phyloP scores from a whole-genome alignment of 1,284 basidiomycete genomes.

The Melampsora larici-populina region DNA sequence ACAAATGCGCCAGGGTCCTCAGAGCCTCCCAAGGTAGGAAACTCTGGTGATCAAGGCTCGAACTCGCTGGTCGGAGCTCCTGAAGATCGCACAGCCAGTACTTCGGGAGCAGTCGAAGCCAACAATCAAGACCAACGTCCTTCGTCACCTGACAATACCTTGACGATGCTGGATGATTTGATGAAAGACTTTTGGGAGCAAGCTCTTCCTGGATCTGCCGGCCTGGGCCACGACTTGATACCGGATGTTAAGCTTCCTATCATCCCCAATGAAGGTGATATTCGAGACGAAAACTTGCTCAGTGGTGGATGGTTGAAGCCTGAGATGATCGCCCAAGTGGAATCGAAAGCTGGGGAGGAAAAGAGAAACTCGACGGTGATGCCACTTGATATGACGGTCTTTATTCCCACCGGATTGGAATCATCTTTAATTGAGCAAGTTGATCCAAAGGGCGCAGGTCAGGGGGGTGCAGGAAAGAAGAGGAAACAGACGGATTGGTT shows the following conservation, averaged over 20 bases:
- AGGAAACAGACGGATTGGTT: neutral
- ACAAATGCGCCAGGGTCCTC: neutral
- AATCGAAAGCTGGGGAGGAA: neutral
- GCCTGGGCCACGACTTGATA: conserved; percentile 17
- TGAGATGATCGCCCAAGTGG: neutral
- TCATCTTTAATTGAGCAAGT: neutral
- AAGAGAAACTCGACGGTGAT: neutral
- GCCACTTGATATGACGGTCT: neutral
- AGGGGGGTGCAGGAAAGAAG: neutral
- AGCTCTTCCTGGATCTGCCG: conserved; percentile 4
- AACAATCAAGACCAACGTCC: neutral
- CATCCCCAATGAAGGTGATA: conserved; percentile 9
- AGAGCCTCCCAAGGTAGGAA: neutral
- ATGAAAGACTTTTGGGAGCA: conserved; percentile 33
- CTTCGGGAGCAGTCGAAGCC: neutral
- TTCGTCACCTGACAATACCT: neutral
- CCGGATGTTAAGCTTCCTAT: conserved; percentile 20
- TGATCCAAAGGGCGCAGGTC: neutral
- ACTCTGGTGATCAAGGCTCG: neutral
- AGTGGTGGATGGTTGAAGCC: neutral
- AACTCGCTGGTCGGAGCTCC: neutral
- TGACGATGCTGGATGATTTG: conserved; percentile 25
- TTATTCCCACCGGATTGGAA: neutral
- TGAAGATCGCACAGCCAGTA: neutral
- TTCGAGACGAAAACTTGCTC: neutral